These are phyloP conservation scores for Suhomyces emberorum DNA, from an alignment of 805 yeast species.

Conservation along the genomic window DNA sequence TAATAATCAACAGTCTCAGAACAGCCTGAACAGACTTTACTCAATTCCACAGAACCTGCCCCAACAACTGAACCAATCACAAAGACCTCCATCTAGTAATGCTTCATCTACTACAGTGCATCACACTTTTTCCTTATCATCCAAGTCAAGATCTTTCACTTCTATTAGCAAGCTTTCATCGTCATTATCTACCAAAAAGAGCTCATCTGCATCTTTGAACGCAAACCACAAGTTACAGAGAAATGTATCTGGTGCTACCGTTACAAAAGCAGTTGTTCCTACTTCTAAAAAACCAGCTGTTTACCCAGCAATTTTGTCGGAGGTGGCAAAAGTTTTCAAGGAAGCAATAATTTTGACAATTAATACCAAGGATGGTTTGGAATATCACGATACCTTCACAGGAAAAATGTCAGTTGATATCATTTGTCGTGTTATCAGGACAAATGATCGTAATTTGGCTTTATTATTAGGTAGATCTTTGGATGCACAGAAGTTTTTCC, in stretches of 20 bases:
- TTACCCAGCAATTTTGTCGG: constrained; percentile 85
- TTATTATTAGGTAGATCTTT: constrained; percentile 83
- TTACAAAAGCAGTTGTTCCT: constrained; percentile 9
- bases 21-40: constrained; percentile 8
- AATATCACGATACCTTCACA: constrained; percentile 88
- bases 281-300: constrained; percentile 60
- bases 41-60: constrained; percentile 7
- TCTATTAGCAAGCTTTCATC: constrained; percentile 40
- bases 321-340: constrained; percentile 76
- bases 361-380: constrained; percentile 83
- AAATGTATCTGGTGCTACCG: constrained; percentile 20
- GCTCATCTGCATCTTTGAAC: constrained; percentile 30
- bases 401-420: constrained; percentile 93
- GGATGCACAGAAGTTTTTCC: constrained; percentile 92
- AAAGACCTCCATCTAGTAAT: constrained; percentile 14
- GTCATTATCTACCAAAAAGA: constrained; percentile 38
- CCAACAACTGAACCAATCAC: constrained; percentile 3
- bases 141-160: constrained; percentile 40
- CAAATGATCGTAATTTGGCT: constrained; percentile 89
- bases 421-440: constrained; percentile 80
- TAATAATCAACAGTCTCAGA: constrained; percentile 5
- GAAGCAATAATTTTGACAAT: constrained; percentile 69
- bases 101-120: constrained; percentile 18
- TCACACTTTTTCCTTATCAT: constrained; percentile 36
- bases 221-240: constrained; percentile 26